These are phyloP conservation scores for Litchi chinensis DNA, from an alignment of 345 rosid genomes.

Conservation along the genomic window DNA sequence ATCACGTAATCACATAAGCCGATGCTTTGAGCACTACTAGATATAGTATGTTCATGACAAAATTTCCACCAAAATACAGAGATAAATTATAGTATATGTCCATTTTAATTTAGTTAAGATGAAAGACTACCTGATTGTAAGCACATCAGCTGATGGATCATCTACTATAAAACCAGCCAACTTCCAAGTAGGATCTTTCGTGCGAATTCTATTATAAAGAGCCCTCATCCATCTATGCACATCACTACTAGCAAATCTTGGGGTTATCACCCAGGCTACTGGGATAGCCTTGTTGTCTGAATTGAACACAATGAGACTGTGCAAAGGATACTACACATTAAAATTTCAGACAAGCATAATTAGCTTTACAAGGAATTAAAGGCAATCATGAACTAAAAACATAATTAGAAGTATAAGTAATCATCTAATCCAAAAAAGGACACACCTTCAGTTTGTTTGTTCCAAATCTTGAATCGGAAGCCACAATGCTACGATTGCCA, in stretches of 20 bases:
- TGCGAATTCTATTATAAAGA: conserved; percentile 77
- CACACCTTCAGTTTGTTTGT: conserved; percentile 89
- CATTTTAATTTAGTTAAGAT: conserved; percentile 6
- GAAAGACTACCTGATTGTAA: conserved; percentile 60
- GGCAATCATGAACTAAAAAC: conserved; percentile 6
- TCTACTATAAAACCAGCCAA: conserved; percentile 94
- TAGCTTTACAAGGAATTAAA: conserved; percentile 29
- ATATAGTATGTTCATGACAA: neutral
- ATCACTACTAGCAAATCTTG: conserved; percentile 61
- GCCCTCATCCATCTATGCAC: conserved; percentile 91
- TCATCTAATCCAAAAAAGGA: conserved; percentile 18
- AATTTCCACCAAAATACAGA: neutral
- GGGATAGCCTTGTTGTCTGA: conserved; percentile 94
- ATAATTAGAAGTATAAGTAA: neutral
- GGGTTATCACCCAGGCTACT: conserved; percentile 92
- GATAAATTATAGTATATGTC: neutral
- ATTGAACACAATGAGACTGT: conserved; percentile 85
- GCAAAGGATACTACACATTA: conserved; percentile 73
- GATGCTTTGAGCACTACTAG: neutral
- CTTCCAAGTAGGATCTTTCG: conserved; percentile 87
- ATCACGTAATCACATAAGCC: neutral
- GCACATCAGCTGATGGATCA: conserved; percentile 78
- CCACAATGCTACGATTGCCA: conserved; percentile 84
- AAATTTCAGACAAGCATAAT: conserved; percentile 29
- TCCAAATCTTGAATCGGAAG: conserved; percentile 91